Base-by-base conservation (phyloP, 2,329 filamentous ascomycete species). In the Exophiala bonariae region DNA sequence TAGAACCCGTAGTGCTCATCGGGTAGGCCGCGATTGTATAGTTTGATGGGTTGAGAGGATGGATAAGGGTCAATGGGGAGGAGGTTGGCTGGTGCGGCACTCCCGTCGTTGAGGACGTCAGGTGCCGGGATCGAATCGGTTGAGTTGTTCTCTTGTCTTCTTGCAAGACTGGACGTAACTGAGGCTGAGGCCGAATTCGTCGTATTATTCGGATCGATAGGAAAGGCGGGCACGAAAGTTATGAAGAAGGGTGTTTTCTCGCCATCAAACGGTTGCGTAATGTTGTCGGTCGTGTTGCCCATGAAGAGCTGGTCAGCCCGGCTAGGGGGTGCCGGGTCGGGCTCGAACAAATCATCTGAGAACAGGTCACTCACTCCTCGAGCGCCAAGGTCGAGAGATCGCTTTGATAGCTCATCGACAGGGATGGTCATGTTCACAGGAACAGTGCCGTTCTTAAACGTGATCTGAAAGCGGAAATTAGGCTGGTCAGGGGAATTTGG, bases 1-100 rank as follows among this genome's bases (percentile, higher is more conserved):
- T 96, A 96, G 70, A 96, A 96, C 2, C 89, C 89, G 66, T 95
- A 96, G 68, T 96, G 89, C 66, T 97, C 92, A 0, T 85, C 85
- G 2, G 79, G 72, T 20, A 87, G 74, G 14, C 87, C 90, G 16
- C 90, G 86, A 65, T 97, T 89, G 66, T 85, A 97, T 1, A 97
- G 79, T 2, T 87, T 82, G 10, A 97, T 74, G 0, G 89, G 92
- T 61, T 97, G 93, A 50, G 73, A 70, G 1, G 75, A 69, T 0
- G 86, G 80, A 20, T 49, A 58, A 11, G 57, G 57, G 3, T 41
- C 44, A 6, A 79, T 74, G 0, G 90, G 87, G 36, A 93, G 80
- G 53, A 96, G 73, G 8, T 79, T 79, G 2, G 88, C 87, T 0
- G 86, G 73, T 1, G 82, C 82, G 0, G 88, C 86, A 1, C 84